phyloP scores from a whole-genome alignment of 2,329 filamentous ascomycete genomes.

The Colletotrichum sp. region DNA sequence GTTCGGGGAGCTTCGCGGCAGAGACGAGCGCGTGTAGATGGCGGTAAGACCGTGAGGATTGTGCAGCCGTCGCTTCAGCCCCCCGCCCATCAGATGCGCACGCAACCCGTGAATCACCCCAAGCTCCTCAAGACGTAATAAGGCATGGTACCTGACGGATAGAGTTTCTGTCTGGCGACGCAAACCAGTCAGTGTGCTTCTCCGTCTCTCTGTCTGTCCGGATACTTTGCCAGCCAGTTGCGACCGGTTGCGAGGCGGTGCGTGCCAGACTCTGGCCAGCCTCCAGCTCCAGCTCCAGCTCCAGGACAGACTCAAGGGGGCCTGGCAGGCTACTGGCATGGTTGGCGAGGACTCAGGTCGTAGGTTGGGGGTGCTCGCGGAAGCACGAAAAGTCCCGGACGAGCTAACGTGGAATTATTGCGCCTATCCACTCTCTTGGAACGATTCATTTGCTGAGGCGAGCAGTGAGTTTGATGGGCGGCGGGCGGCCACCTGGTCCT shows the following conservation, averaged over 20 bases:
- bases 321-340: background rate
- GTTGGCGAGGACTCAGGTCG: background rate
- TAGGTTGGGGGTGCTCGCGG: background rate
- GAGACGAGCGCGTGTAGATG: background rate
- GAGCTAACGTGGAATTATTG: slow-evolving; percentile 1
- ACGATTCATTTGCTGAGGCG: slow-evolving; percentile 16
- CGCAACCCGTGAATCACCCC: background rate
- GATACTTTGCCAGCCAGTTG: background rate
- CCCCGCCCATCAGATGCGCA: slow-evolving; percentile 6
- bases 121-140: background rate
- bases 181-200: background rate
- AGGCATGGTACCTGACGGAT: background rate
- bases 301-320: background rate
- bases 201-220: background rate
- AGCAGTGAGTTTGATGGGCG: background rate
- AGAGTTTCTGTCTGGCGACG: background rate
- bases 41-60: background rate
- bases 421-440: slow-evolving; percentile 11
- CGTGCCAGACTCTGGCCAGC: background rate
- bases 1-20: slow-evolving; percentile 4
- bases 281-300: background rate
- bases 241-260: background rate
- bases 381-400: slow-evolving; percentile 11
- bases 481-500: background rate
- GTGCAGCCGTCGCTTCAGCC: background rate